A percentile compares a stretch with the other conserved stretches of the same genome.
phyloP scores from a whole-genome alignment of 2,329 filamentous ascomycete genomes.

The Cercospora sp. region DNA sequence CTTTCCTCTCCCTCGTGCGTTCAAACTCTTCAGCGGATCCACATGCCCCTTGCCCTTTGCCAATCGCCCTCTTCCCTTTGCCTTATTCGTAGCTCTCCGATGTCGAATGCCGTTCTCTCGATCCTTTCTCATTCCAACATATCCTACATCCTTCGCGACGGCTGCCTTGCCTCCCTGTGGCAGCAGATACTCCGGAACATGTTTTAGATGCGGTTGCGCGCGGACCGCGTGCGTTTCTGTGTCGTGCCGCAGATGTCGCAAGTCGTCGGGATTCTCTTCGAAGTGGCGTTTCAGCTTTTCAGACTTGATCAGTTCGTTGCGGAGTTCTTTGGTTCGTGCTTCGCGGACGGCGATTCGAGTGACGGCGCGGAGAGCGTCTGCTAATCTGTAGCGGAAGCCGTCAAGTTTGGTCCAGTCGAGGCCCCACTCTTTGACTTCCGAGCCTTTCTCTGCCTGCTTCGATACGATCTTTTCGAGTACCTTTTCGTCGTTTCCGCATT shows the following conservation, averaged over 20 bases:
- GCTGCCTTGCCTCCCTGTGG: conserved; percentile 71
- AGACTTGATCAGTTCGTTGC: conserved; percentile 85
- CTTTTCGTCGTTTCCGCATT: conserved; percentile 79
- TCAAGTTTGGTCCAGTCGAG: conserved; percentile 95
- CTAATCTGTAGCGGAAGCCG: conserved; percentile 91
- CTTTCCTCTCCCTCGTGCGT: conserved; percentile 45
- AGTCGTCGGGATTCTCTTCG: conserved; percentile 90
- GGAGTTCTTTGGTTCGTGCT: conserved; percentile 81
- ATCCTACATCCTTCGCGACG: conserved; percentile 66
- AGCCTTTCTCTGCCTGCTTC: conserved; percentile 74
- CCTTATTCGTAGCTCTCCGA: conserved; percentile 45
- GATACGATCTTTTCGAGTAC: conserved; percentile 76
- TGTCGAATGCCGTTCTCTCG: conserved; percentile 53
- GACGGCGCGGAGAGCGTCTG: conserved; percentile 85
- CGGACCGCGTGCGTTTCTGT: conserved; percentile 79
- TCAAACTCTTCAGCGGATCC: conserved; percentile 89
- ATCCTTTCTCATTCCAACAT: conserved; percentile 64
- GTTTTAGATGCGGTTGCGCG: conserved; percentile 85
- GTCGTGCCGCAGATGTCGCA: conserved; percentile 86
- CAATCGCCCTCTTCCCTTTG: conserved; percentile 53
- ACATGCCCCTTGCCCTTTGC: conserved; percentile 60
- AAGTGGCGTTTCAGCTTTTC: conserved; percentile 95
- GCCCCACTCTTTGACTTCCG: conserved; percentile 83
- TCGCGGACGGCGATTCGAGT: conserved; percentile 88
- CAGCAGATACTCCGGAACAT: conserved; percentile 90